Evolutionary conservation across 495 filamentous ascomycete species (phyloP), one percentile per base, ranked within the genome.

Genomic region (Apodospora peruviana): DNA sequence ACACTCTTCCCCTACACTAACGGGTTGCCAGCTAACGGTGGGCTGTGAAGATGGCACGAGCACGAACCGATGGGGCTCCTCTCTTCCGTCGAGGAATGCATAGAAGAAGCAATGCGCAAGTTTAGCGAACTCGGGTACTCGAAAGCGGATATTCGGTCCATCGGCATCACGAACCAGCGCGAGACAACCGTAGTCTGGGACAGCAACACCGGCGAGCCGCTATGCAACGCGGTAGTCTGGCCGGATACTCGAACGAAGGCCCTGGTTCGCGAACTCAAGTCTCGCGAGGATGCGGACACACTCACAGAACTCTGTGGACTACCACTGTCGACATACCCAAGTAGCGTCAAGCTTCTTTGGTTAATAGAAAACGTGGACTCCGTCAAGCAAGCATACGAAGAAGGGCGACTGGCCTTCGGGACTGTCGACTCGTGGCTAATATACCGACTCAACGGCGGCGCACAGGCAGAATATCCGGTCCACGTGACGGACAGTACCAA

Each of bases 11-110:
- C 47, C 47, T 65, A 95, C n/a, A n/a, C n/a, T n/a, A n/a, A n/a
- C n/a, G n/a, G n/a, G n/a, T n/a, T n/a, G n/a, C n/a, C n/a, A n/a
- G n/a, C n/a, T n/a, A n/a, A n/a, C n/a, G n/a, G n/a, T n/a, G n/a
- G n/a, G n/a, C n/a, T n/a, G n/a, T n/a, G n/a, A n/a, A n/a, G 91
- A 62, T 96, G 90, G 90, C 87, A 95, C 63, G 91, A 97, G 65
- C 91, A 97, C 60, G 87, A 96, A 57, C 88, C 91, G 7, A 67
- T 79, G 37, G 89, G 91, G 59, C 71, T 97, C 41, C 71, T 95
- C 18, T 69, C 71, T 42, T 90, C 89, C 4, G 91, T 94, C 14
- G 81, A 87, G 57, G 76, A 77, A 40, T 97, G 91, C 71, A 91
- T 96, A 47, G 87, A 93, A 50, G 78, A 81, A 56, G 89, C 90